Base-by-base conservation (phyloP, 2,329 filamentous ascomycete genomes). In the Ophiocordyceps robertsii region DNA sequence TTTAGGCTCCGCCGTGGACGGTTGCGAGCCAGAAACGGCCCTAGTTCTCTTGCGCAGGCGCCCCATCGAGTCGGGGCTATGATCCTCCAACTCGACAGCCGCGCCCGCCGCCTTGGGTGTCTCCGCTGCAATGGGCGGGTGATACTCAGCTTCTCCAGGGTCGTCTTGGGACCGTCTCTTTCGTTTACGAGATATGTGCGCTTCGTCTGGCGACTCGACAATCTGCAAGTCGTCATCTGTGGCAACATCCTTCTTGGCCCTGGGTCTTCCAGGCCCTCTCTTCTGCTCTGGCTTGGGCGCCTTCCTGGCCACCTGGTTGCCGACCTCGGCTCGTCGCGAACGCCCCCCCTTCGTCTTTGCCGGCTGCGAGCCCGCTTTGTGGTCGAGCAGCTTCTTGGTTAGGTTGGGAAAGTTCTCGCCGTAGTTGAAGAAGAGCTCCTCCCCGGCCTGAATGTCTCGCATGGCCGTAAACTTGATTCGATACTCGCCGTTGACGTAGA, bases 381-480 rank as follows among this genome's bases (percentile, higher is more conserved):
- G 53, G 46, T 64, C 61, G 42, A 64, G 54, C 38, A 64, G 51
- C 49, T 65, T 65, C 55, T 64, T 63, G 6, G 61, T 77, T 44
- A 80, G 57, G 45, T 80, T 78, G 12, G 75, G 74, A 51, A 82
- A 81, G 47, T 79, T 75, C 53, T 80, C 73, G 36, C 82, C 82
- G 51, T 93, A 92, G 55, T 90, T 76, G 59, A 90, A 93, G 55
- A 87, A 83, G 1, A 93, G 64, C 59, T 92, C 85, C 46, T 87
- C 80, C 21, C 85, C 85, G 4, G 73, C 68, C 45, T 72, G 68
- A 53, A 92, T 82, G 35, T 82, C 71, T 2, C 75, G 68, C 43
- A 72, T 66, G 0, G 84, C 83, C 38, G 74, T 78, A 51, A 92
- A 82, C 37, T 79, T 82, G 56, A 92, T 86, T 13, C 86, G 75